Evolutionary conservation across 2,329 filamentous ascomycete species (phyloP), one percentile per base, ranked within the genome.

Genomic region (Cryphonectria japonica): DNA sequence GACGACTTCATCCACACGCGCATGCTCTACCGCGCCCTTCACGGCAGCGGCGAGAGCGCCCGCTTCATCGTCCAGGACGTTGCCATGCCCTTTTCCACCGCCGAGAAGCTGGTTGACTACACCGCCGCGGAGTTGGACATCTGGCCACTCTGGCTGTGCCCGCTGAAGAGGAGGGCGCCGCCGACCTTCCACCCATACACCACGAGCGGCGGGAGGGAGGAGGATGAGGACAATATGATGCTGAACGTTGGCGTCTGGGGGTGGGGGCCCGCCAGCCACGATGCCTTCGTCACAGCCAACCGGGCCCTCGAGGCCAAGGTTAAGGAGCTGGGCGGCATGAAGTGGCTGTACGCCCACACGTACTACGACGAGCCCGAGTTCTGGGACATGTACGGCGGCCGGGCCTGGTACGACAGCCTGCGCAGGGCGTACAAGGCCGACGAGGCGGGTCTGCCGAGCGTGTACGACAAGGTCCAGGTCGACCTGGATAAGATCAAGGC

Each of bases 341-440:
- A 97, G 83, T 96, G 93, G 92, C 83, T 97, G 16, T 97, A 97
- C 80, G 93, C 93, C 2, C 92, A 95, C 77, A 92, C 93, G 0
- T 97, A 94, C 82, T 96, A 96, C 79, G 86, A 87, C n/a, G 87
- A 92, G 77, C 82, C 86, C 0, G 88, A 92, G 77, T 94, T 93
- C 80, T 93, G 90, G 90, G 76, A 81, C 46, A 83, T 89, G 67
- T 93, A 93, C 78, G 84, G 84, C 69, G 84, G 88, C 65, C 80
- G 82, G 60, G 76, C 78, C 29, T 88, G 85, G 85, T 93, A 94
- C 78, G 86, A 92, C 43, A 82, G 77, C 1, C 81, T 94, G 75
- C 83, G 92, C 22, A 73, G 77, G 34, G 92, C 91, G 77, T 93
- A 92, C 79, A 78, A 84, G 64, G 92, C 91, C 16, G 69, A 73